A percentile compares a stretch with the other conserved stretches of the same genome.
Evolutionary conservation across 345 rosid species (phyloP).

Genomic region (Acer yangbiense): DNA sequence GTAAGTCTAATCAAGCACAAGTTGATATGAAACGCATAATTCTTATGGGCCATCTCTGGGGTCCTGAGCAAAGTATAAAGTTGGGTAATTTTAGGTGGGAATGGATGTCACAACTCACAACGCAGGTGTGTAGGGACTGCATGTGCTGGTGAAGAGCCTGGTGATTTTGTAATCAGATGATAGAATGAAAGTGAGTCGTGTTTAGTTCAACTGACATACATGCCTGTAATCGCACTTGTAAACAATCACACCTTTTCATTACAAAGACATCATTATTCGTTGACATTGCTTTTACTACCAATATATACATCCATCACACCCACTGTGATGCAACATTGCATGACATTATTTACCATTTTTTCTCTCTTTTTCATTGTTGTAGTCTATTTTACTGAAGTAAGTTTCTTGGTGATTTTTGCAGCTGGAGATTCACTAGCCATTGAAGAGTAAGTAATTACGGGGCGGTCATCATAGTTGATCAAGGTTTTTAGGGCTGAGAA

Average conservation of each 20-base stretch:
- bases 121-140: neutral
- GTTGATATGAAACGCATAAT: neutral
- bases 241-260: neutral
- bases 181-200: neutral
- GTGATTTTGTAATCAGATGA: neutral
- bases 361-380: neutral
- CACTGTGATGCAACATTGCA: neutral
- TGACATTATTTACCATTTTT: neutral
- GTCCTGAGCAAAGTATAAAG: neutral
- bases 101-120: neutral
- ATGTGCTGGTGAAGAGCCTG: neutral
- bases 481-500: slow-evolving; percentile 26
- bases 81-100: neutral
- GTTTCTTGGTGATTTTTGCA: slow-evolving; percentile 36
- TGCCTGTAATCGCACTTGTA: neutral
- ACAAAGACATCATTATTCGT: neutral
- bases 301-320: neutral
- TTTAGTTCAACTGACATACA: neutral
- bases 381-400: neutral
- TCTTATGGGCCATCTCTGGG: neutral
- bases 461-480: slow-evolving; percentile 21
- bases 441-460: slow-evolving; percentile 27
- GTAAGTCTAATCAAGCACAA: neutral
- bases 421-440: slow-evolving; percentile 34
- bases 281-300: neutral